phyloP scores from a whole-genome alignment of 116 monocot genomes.

The Posidonia oceanica region DNA sequence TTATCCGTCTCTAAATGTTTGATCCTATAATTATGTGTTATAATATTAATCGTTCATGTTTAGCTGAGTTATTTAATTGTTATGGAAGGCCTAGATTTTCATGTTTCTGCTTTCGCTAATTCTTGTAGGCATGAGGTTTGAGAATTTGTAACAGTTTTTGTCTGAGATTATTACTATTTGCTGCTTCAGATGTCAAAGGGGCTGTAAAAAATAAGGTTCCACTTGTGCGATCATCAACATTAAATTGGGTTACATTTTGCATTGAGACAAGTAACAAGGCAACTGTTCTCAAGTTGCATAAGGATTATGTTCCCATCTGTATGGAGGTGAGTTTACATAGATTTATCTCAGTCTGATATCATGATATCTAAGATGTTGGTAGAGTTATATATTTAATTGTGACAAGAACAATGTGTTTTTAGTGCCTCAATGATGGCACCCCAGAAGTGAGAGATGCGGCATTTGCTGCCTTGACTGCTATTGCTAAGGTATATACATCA shows the following conservation, averaged over 20 bases:
- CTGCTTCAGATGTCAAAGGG: conserved; percentile 66
- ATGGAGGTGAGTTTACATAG: conserved; percentile 62
- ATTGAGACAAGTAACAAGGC: conserved; percentile 89
- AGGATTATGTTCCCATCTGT: conserved; percentile 98
- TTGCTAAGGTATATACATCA: conserved; percentile 64
- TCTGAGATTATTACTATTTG: not conserved
- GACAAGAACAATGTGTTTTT: not conserved
- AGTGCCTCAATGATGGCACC: conserved; percentile 98
- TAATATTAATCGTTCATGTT: no score
- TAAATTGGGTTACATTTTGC: conserved; percentile 97
- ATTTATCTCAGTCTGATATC: not conserved
- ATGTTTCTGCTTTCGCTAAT: not conserved
- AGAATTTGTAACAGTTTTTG: not conserved
- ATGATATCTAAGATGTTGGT: not conserved
- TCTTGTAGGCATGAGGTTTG: not conserved
- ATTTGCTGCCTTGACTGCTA: conserved; percentile 86
- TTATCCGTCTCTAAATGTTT: no score
- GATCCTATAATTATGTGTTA: no score
- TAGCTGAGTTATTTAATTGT: not conserved
- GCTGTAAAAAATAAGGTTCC: conserved; percentile 99
- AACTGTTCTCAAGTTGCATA: conserved; percentile 85
- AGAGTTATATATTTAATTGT: not conserved
- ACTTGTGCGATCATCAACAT: conserved; percentile 79
- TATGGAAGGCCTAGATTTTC: not conserved
- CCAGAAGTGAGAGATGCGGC: conserved; percentile 98